A percentile compares a stretch with the other conserved stretches of the same genome.
phyloP scores from a whole-genome alignment of 192 early-diverging fungal genomes.

The Linnemannia schmuckeri region DNA sequence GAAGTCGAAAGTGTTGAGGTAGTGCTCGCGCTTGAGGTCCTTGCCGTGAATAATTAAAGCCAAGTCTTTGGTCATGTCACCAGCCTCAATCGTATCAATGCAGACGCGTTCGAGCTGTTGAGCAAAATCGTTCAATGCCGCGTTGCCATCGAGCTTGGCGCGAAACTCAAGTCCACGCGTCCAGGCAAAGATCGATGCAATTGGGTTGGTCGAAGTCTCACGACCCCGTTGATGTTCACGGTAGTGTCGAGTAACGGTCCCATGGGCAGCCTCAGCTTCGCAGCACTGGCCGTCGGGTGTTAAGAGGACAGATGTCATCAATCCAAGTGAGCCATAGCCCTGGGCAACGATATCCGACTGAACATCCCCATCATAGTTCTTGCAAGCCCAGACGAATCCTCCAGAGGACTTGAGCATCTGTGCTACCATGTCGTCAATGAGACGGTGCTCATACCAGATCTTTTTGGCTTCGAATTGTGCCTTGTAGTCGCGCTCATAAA shows the following conservation, averaged over 20 bases:
- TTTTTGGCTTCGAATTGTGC: conserved; percentile 78
- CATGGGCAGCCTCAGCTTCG: conserved; percentile 98
- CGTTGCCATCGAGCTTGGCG: conserved; percentile 91
- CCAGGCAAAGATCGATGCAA: conserved; percentile 98
- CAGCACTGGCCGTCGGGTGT: conserved; percentile 93
- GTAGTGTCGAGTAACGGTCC: conserved; percentile 96
- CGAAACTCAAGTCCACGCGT: conserved; percentile 94
- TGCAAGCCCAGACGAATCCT: conserved; percentile 94
- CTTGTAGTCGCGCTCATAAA: conserved; percentile 90
- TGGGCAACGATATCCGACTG: conserved; percentile 98
- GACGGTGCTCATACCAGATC: conserved; percentile 98
- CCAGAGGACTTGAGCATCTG: conserved; percentile 96
- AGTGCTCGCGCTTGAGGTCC: conserved; percentile 82
- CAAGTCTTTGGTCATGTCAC: conserved; percentile 98
- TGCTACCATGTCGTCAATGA: conserved; percentile 99
- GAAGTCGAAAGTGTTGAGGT: conserved; percentile 90
- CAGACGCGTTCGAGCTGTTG: conserved; percentile 88
- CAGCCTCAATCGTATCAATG: conserved; percentile 88
- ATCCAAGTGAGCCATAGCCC: conserved; percentile 92
- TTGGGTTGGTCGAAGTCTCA: conserved; percentile 96
- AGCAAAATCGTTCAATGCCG: conserved; percentile 79
- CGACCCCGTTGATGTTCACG: conserved; percentile 96
- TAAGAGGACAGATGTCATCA: conserved; percentile 97
- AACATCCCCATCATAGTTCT: conserved; percentile 98
- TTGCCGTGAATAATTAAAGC: conserved; percentile 95